Evolutionary conservation across 805 yeast genomes (phyloP), one percentile per base, ranked within the genome.

Genomic region (Kazachstania psychrophila): DNA sequence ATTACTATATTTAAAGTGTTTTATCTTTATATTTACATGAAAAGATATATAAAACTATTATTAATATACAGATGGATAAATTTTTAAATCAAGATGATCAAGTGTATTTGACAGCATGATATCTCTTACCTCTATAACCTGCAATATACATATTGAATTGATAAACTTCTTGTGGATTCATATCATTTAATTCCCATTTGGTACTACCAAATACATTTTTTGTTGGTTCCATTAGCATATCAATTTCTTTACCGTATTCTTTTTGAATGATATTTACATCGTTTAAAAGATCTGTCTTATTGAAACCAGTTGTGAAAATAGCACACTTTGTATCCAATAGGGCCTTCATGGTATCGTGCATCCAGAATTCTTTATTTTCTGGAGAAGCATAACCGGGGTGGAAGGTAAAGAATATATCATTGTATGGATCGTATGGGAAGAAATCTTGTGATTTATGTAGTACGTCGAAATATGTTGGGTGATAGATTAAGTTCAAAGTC

Each of bases 381-480:
- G 85, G 84, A 8, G 92, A 81, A 14, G 85, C 80, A 56, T 88
- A 75, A 28, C 96, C 96, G 2, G 98, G 97, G 58, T 89, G 97
- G 82, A 89, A 92, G 36, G 85, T 69, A 72, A 86, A 87, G 62
- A 92, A 92, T 15, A 77, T 75, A 58, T 92, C 99, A 56, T 86
- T 72, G 61, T 92, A 92, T 31, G 99, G 98, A 60, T 92, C 98
- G 60, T 88, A 92, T 6, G 99, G 99, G 78, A 87, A 86, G 60
- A 92, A 84, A 64, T 89, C 96, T 51, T 87, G 94, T 28, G 86
- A 79, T 50, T 87, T 87, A 61, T 92, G 95, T 43, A 84, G 68
- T 29, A 82, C 92, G 56, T 87, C 87, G 76, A 92, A 92, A 61
- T 81, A 88, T 51, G 84, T 82, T 1, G 97, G 85, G 62, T 89